Evolutionary conservation across 768 basidiomycete genomes (phyloP), one percentile per base, ranked within the genome.

Genomic region (Daedaleopsis nitida): DNA sequence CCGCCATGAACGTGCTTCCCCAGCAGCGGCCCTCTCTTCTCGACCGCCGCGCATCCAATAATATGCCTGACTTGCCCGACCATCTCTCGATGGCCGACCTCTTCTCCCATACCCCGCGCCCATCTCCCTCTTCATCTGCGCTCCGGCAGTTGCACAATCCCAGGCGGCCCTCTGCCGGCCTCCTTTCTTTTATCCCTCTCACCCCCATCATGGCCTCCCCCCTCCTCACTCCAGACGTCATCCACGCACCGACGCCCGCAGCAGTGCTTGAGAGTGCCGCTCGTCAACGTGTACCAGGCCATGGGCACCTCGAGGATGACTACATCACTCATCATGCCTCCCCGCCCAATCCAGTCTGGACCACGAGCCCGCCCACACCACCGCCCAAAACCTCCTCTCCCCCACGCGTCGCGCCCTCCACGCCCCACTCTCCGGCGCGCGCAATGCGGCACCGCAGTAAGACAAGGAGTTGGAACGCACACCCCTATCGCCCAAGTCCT

Each of bases 181-280:
- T 32, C 14, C 61, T 64, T 52, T 42, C 68, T 23, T 71, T 72
- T 59, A 66, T 66, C 13, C 66, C 84, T 48, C 78, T 86, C 52
- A 81, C 86, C 10, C 79, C 85, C 43, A 86, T 86, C 61, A 75
- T 78, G 57, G 84, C 84, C 23, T 87, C 86, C 5, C 86, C 86
- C n/a, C 66, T 83, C 54, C 80, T 78, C 70, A 82, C 84, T 5
- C 82, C 85, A 7, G 76, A 78, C 24, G 49, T 63, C 55, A 54
- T 54, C 0, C 62, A 52, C 43, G 58, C 58, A 19, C 34, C 57
- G 9, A 54, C 62, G 2, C 62, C 58, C 35, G 57, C 58, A 7
- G 54, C 57, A 1, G 35, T 56, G 7, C 45, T 58, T 27, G 62
- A 63, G 23, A 13, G 39, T 38, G 52, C 62, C 27, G 38, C 55